Evolutionary conservation across 352 stramenopile species (phyloP).

Genomic region (Ochromonadaceae sp.): DNA sequence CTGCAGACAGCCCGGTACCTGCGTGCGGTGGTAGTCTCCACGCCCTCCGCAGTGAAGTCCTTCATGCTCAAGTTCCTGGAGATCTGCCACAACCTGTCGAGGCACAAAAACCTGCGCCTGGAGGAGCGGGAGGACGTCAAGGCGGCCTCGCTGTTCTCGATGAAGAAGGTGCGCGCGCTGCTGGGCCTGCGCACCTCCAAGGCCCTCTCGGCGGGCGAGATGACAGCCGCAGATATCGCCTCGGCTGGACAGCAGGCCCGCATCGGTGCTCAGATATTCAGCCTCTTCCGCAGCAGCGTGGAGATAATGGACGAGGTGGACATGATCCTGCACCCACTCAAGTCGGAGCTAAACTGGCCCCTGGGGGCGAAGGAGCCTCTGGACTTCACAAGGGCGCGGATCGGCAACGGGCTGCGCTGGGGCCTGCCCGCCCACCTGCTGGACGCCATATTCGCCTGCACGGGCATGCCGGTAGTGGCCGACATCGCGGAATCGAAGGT

Average conservation of each 20-base stretch:
- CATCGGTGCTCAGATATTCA: slow-evolving; percentile 46
- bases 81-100: slow-evolving; percentile 64
- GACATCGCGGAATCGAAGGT: slow-evolving; percentile 52
- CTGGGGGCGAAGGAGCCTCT: slow-evolving; percentile 65
- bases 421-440: slow-evolving; percentile 75
- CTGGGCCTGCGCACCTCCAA: not conserved
- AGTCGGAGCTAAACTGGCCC: slow-evolving; percentile 76
- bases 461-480: slow-evolving; percentile 53
- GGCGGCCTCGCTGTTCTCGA: not conserved
- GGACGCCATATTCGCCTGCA: slow-evolving; percentile 79
- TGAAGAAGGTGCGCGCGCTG: not conserved
- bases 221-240: not conserved
- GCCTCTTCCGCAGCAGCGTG: slow-evolving; percentile 54
- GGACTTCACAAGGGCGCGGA: slow-evolving; percentile 48
- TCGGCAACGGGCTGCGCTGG: slow-evolving; percentile 69
- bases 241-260: slow-evolving; percentile 24
- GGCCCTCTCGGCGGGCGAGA: not conserved
- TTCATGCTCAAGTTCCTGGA: slow-evolving; percentile 98
- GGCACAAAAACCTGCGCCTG: not conserved
- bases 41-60: slow-evolving; percentile 95
- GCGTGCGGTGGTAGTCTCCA: slow-evolving; percentile 92
- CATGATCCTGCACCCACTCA: slow-evolving; percentile 66
- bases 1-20: slow-evolving; percentile 69
- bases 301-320: slow-evolving; percentile 75
- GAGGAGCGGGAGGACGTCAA: not conserved